phyloP scores from a whole-genome alignment of 345 rosid genomes.

The Atalantia buxifolia region DNA sequence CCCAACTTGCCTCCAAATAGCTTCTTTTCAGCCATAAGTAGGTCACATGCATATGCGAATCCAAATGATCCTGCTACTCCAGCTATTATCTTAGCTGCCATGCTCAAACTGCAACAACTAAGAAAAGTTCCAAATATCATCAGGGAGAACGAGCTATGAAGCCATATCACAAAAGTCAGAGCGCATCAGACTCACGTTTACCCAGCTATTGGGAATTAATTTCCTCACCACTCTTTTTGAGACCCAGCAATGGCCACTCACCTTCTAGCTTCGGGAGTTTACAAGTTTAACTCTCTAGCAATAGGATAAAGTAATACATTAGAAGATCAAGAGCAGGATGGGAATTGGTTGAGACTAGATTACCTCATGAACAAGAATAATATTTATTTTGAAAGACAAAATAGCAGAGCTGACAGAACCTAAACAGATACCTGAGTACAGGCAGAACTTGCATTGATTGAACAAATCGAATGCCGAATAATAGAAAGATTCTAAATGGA shows the following conservation, averaged over 20 bases:
- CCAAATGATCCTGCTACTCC: constrained; percentile 60
- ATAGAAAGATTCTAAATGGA: background rate
- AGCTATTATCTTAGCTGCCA: constrained; percentile 57
- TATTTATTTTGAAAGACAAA: background rate
- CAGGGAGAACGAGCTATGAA: background rate
- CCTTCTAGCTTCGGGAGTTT: background rate
- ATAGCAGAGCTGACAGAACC: background rate
- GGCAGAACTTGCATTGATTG: background rate
- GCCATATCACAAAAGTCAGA: background rate
- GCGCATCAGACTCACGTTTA: background rate
- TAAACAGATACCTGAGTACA: background rate
- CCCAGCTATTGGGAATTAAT: background rate
- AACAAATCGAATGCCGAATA: background rate
- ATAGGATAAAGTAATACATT: background rate
- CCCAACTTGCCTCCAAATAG: constrained; percentile 69
- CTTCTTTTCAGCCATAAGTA: constrained; percentile 56
- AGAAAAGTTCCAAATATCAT: constrained; percentile 1
- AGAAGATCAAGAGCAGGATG: background rate
- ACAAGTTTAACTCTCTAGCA: background rate
- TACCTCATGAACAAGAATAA: background rate
- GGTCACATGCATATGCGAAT: constrained; percentile 57
- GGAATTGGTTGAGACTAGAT: background rate
- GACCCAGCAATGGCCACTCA: background rate
- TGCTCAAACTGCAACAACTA: constrained; percentile 27
- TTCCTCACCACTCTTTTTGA: background rate